Conservation (phyloP, 257 asterid species). For the Petunia secreta region DNA sequence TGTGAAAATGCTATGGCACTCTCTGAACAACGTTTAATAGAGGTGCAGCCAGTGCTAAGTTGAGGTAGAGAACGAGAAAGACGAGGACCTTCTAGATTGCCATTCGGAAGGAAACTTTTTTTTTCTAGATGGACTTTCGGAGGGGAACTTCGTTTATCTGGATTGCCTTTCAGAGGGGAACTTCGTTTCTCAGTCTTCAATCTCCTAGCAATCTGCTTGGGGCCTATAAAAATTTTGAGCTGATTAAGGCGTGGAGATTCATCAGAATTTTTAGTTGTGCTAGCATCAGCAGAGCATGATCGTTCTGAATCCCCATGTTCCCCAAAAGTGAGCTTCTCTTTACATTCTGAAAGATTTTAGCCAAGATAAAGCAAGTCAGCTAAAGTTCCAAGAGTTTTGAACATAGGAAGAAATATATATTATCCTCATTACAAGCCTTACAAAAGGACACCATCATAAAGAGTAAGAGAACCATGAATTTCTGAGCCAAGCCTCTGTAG, state of each 20-base stretch:
- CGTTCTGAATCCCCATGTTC: conserved; percentile 41
- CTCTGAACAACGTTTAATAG: conserved; percentile 72
- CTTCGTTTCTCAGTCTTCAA: conserved; percentile 40
- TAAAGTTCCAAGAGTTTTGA: conserved; percentile 19
- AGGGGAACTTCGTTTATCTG: conserved; percentile 40
- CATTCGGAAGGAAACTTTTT: conserved; percentile 39
- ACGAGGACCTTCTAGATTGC: conserved; percentile 68
- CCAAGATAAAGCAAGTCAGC: conserved; percentile 33
- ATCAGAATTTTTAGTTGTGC: conserved; percentile 37
- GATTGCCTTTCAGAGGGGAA: conserved; percentile 55
- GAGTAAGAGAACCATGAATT: neutral
- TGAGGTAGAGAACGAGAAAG: conserved; percentile 61
- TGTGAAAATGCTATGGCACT: conserved; percentile 85
- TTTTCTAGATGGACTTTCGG: conserved; percentile 46
- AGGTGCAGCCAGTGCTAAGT: conserved; percentile 68
- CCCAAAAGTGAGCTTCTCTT: conserved; percentile 45
- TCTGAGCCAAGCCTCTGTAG: neutral
- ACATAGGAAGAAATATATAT: neutral
- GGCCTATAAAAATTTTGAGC: conserved; percentile 41
- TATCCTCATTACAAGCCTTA: neutral
- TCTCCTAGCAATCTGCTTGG: conserved; percentile 48
- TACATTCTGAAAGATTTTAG: conserved; percentile 49
- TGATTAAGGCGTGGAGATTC: conserved; percentile 39
- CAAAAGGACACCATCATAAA: conserved; percentile 4
- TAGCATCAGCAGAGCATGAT: conserved; percentile 37